Evolutionary conservation across 2,329 filamentous ascomycete species (phyloP), one percentile per base, ranked within the genome.

Genomic region (Pseudogymnoascus sp.): DNA sequence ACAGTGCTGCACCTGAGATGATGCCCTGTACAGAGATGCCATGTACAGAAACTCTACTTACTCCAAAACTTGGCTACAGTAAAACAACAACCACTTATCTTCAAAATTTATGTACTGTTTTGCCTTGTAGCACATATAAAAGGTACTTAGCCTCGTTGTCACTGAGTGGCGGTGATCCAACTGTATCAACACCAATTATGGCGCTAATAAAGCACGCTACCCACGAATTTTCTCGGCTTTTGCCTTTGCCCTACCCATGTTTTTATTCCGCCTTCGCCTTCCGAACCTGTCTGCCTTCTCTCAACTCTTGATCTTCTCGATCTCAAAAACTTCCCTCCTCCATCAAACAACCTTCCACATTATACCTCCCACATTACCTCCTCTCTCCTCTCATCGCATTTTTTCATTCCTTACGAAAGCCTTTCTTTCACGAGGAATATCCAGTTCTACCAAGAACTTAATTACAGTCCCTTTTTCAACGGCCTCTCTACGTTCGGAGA

Each of bases 381-480:
- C 66, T 63, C 63, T 60, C 60, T 64, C 63, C 65, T 66, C 61
- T 66, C 68, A 71, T 75, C 74, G 74, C 74, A 15, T n/a, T 17
- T 54, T 71, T 71, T 67, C 72, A 75, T 75, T 72, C 71, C 74
- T 78, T 77, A 74, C 71, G 74, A 79, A 78, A 76, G 74, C 74
- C 70, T 63, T 68, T 66, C 68, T 71, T 74, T 71, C 72, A 71
- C 76, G 73, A 77, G 77, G 74, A 75, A 72, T 64, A 69, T 44
- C 21, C 21, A 40, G 26, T 31, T 62, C 13, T 26, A 58, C 35
- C 36, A 39, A 11, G 31, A 58, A 29, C 29, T 50, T 50, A 54
- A 54, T 54, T 44, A 40, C 17, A n/a, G 60, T 60, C 37, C 37
- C 9, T 47, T 60, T 58, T 58, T 59, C 31, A 62, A 60, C 61